Base-by-base conservation (phyloP, 768 basidiomycete species). In the Pleurotus platypus region DNA sequence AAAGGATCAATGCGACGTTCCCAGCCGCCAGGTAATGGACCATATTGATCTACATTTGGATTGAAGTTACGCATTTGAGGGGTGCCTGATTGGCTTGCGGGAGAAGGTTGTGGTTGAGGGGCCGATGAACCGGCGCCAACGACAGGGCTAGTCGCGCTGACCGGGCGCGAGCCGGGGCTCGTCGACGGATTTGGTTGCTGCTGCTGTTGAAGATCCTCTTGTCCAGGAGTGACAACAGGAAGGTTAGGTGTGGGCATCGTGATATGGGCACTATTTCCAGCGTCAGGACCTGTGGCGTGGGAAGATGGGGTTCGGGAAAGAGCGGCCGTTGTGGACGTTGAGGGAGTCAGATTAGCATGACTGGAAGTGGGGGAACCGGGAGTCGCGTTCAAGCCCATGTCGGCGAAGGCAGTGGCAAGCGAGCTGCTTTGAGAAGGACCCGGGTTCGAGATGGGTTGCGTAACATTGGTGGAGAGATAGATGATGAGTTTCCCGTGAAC, bases 401-500 rank as follows among this genome's bases (percentile, higher is more conserved):
- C 79, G 51, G 83, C 76, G 38, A 90, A 70, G 6, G 87, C 82
- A 18, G 78, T 77, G 42, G 78, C 81, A 39, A 84, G 72, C 49
- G 81, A 83, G 56, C 82, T 73, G 1, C 84, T 78, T 67, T 89
- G 84, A 1, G 90, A 85, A 7, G 90, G 90, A 2, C 91, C 87
- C 30, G 92, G 86, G 69, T 92, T 94, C 63, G 82, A 78, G 63
- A 95, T 92, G 37, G 94, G 92, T 62, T 87, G 85, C 57, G 75
- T 82, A 67, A 92, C 79, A 67, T 98, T 95, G 49, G 97, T 98
- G 15, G 94, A 95, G 38, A 99, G 82, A 72, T 96, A 94, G 62
- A 98, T 84, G 70, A 98, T 95, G 62, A 99, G 84, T 74, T 98
- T 98, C 47, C 97, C 97, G 66, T 98, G 94, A 3, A 99, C 97